Conservation (phyloP, 1,284 basidiomycete genomes). For the Cryptococcus sp. region DNA sequence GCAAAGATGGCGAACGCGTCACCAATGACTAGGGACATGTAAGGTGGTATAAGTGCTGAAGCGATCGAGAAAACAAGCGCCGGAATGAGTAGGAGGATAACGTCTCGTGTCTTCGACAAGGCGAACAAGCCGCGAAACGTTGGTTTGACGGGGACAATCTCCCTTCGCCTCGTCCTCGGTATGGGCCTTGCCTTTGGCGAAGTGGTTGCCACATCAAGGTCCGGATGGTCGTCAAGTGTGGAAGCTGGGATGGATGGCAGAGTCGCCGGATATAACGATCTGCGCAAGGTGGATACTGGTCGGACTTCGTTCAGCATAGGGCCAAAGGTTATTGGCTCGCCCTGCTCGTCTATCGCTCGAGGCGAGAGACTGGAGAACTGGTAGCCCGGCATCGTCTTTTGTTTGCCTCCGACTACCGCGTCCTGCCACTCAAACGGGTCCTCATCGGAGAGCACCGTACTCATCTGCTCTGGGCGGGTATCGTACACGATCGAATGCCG, state of each 20-base stretch:
- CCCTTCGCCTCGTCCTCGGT: background rate
- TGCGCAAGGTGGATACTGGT: conserved; percentile 23
- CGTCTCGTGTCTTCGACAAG: conserved; percentile 62
- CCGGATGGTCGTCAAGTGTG: conserved; percentile 28
- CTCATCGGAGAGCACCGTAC: conserved; percentile 15
- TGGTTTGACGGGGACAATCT: conserved; percentile 52
- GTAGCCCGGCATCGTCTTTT: conserved; percentile 36
- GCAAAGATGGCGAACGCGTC: conserved; percentile 80
- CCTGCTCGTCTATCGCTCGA: conserved; percentile 13
- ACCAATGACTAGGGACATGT: conserved; percentile 90
- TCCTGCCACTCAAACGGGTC: conserved; percentile 26
- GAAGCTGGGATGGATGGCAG: conserved; percentile 21
- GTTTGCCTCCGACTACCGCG: conserved; percentile 7
- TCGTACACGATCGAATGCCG: conserved; percentile 30
- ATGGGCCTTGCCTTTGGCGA: background rate
- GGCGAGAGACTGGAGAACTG: conserved; percentile 26
- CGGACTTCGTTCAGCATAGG: conserved; percentile 22
- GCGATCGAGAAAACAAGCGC: conserved; percentile 69
- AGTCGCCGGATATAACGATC: conserved; percentile 30
- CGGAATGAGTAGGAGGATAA: conserved; percentile 65
- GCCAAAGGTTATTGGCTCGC: conserved; percentile 19
- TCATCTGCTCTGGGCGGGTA: conserved; percentile 1
- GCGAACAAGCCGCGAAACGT: conserved; percentile 67
- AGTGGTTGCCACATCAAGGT: conserved; percentile 10
- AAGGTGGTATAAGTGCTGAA: conserved; percentile 78